A percentile compares a stretch with the other conserved stretches of the same genome.
Evolutionary conservation across 441 rosid species (phyloP).

Genomic region (Gossypium gossypioides): DNA sequence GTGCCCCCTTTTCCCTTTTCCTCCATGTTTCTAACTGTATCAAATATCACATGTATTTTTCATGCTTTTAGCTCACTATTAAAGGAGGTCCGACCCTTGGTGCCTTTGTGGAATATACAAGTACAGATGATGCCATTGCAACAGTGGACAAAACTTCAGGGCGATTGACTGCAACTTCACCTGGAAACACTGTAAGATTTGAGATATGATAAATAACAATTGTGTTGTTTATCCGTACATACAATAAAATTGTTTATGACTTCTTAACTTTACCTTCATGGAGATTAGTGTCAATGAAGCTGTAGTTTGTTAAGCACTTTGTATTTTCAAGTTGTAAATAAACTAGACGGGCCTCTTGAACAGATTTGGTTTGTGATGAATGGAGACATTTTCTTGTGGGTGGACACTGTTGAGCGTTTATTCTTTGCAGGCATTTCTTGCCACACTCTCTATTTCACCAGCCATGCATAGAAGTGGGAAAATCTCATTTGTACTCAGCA

Average conservation of each 20-base stretch:
- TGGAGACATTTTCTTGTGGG: not conserved
- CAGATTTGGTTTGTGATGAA: conserved; percentile 1
- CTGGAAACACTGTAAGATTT: conserved; percentile 76
- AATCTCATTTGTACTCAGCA: conserved; percentile 9
- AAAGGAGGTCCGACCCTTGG: conserved; percentile 89
- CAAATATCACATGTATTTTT: conserved; percentile 7
- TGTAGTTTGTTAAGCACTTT: not conserved
- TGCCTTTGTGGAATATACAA: conserved; percentile 48
- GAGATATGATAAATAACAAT: not conserved
- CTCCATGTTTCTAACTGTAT: not conserved
- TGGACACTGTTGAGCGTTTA: not conserved
- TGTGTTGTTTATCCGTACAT: not conserved
- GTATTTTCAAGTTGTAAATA: not conserved
- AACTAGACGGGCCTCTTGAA: not conserved
- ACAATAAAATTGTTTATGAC: not conserved
- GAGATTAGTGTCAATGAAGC: not conserved
- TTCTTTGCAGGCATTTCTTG: not conserved
- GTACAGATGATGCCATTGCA: conserved; percentile 49
- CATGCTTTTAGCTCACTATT: conserved; percentile 44
- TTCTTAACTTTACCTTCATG: not conserved
- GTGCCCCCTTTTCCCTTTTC: not conserved
- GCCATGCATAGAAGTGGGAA: not conserved
- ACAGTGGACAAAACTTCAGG: conserved; percentile 59
- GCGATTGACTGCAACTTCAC: conserved; percentile 58
- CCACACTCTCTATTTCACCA: not conserved